These are phyloP conservation scores for Quercus tomentella DNA, from an alignment of 331 rosid genomes.

Conservation along the genomic window DNA sequence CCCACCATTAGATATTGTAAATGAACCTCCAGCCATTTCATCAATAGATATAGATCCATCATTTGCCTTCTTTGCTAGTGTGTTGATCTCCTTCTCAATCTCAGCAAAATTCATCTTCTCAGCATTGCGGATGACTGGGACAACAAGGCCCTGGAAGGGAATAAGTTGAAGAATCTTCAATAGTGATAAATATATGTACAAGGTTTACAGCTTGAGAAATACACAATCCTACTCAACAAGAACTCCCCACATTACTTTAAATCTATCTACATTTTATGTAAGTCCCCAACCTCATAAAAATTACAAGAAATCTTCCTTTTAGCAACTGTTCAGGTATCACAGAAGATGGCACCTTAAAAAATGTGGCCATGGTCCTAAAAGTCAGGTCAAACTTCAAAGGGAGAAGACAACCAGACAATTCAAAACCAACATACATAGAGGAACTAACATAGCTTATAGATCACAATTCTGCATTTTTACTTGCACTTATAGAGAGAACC, in stretches of 20 bases:
- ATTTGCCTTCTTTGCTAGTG: slow-evolving; percentile 82
- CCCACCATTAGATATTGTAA: slow-evolving; percentile 90
- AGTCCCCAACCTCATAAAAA: too few species aligned
- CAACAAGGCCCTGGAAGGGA: slow-evolving; percentile 69
- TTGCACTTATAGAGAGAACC: not conserved
- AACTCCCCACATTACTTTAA: not conserved
- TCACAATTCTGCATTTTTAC: not conserved
- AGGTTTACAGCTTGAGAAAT: not conserved
- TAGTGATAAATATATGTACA: not conserved
- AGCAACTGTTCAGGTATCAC: not conserved
- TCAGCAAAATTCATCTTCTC: slow-evolving; percentile 76
- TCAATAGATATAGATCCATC: slow-evolving; percentile 76
- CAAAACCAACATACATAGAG: not conserved
- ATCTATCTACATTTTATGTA: not conserved
- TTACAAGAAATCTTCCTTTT: not conserved
- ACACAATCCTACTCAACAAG: not conserved
- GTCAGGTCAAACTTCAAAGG: not conserved
- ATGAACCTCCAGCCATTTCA: slow-evolving; percentile 95
- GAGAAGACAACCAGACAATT: not conserved
- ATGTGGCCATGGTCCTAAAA: not conserved
- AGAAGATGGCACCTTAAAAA: too few species aligned
- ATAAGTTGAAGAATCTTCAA: slow-evolving; percentile 9
- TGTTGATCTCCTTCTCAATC: slow-evolving; percentile 83
- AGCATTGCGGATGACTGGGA: slow-evolving; percentile 80
- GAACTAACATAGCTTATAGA: not conserved